Evolutionary conservation across 768 basidiomycete genomes (phyloP).

Genomic region (Naganishia randhawae): DNA sequence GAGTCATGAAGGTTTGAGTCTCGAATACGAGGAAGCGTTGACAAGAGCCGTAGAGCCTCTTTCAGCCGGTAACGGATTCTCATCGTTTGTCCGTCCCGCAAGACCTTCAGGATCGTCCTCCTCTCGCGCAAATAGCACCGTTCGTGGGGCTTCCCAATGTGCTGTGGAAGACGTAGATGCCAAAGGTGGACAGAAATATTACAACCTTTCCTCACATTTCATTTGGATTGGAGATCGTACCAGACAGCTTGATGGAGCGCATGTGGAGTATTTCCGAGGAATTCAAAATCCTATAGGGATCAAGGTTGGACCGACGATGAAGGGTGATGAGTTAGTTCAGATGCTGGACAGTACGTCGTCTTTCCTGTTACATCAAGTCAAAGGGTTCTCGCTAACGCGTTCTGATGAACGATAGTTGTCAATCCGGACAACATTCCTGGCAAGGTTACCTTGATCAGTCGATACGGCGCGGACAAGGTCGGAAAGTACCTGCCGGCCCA

Average conservation of each 20-base stretch:
- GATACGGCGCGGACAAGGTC: slow-evolving; percentile 87
- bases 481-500: slow-evolving; percentile 70
- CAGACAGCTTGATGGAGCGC: slow-evolving; percentile 82
- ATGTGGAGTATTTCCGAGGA: slow-evolving; percentile 64
- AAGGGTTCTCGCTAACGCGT: slow-evolving; percentile 43
- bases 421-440: slow-evolving; percentile 81
- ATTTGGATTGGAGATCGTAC: slow-evolving; percentile 98
- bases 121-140: slow-evolving; percentile 37
- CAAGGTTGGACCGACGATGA: slow-evolving; percentile 91
- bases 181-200: slow-evolving; percentile 56
- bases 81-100: slow-evolving; percentile 31
- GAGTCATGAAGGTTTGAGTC: slow-evolving; percentile 88
- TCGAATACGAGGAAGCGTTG: slow-evolving; percentile 86
- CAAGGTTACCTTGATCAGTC: slow-evolving; percentile 81
- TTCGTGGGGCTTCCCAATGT: slow-evolving; percentile 21
- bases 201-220: slow-evolving; percentile 91
- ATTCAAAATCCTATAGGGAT: slow-evolving; percentile 60
- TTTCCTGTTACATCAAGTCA: background rate
- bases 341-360: slow-evolving; percentile 65
- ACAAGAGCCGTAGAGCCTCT: slow-evolving; percentile 61
- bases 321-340: slow-evolving; percentile 66
- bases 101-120: background rate
- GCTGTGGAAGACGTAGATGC: background rate
- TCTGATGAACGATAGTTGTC: slow-evolving; percentile 59
- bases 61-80: slow-evolving; percentile 40